Percentiles rank a stretch among this genome's conserved stretches.
phyloP scores from a whole-genome alignment of 768 basidiomycete species.

The Hirschioporus abietinus region DNA sequence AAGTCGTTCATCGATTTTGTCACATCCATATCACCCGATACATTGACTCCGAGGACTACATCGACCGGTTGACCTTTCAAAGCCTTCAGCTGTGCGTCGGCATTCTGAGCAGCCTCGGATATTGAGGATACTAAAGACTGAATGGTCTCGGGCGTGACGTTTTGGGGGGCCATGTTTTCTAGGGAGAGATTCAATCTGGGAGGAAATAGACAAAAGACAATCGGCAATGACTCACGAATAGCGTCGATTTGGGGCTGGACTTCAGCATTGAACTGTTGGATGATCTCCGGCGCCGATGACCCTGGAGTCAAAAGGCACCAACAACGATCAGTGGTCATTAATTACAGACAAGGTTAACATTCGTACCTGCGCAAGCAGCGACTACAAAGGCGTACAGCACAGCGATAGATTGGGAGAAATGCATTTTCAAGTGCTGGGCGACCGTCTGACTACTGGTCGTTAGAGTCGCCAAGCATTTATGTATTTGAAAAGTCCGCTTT shows the following conservation, averaged over 20 bases:
- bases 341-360: not conserved
- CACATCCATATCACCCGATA: not conserved
- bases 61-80: not conserved
- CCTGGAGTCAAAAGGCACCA: not conserved
- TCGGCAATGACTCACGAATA: not conserved
- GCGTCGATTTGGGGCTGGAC: not conserved
- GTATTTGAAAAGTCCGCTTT: not conserved
- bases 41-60: not conserved
- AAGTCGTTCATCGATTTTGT: not conserved
- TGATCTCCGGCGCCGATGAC: not conserved
- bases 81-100: not conserved
- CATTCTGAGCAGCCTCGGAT: not conserved
- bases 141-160: not conserved
- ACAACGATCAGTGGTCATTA: not conserved
- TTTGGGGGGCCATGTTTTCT: not conserved
- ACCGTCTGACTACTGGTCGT: not conserved
- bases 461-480: not conserved
- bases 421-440: not conserved
- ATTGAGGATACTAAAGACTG: not conserved
- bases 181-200: not conserved
- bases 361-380: not conserved
- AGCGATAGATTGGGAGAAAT: not conserved
- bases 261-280: not conserved
- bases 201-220: not conserved
- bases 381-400: not conserved